A percentile compares a stretch with the other conserved stretches of the same genome.
Evolutionary conservation across 306 rosid species (phyloP).

Genomic region (Malus sylvestris): DNA sequence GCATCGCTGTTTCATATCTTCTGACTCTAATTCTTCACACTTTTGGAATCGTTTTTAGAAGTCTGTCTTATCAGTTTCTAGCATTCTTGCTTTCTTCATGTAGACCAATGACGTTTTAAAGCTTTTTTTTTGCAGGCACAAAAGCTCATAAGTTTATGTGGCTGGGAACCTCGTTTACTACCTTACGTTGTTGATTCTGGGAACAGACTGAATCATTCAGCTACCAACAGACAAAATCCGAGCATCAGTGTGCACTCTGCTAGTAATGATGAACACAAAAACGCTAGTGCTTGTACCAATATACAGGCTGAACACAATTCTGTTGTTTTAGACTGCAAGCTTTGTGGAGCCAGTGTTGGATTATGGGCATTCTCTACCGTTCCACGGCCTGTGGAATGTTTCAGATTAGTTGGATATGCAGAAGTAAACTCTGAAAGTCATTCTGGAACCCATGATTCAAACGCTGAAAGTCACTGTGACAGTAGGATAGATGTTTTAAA

Average conservation of each 20-base stretch:
- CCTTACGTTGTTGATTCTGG: slow-evolving; percentile 64
- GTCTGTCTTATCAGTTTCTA: neutral
- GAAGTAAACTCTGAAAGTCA: slow-evolving; percentile 38
- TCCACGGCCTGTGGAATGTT: slow-evolving; percentile 57
- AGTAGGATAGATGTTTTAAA: slow-evolving; percentile 24
- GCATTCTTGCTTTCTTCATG: slow-evolving; percentile 4
- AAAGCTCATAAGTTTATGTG: slow-evolving; percentile 71
- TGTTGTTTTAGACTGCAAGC: slow-evolving; percentile 73
- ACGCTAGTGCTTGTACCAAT: slow-evolving; percentile 24
- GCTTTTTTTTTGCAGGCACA: slow-evolving; percentile 53
- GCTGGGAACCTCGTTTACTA: slow-evolving; percentile 83
- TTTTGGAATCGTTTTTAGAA: neutral
- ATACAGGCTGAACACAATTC: slow-evolving; percentile 61
- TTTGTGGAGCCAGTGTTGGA: slow-evolving; percentile 92
- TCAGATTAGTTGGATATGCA: slow-evolving; percentile 66
- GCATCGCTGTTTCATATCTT: neutral
- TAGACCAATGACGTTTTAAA: neutral
- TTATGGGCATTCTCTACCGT: slow-evolving; percentile 75
- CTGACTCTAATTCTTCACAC: neutral
- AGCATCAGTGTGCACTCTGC: slow-evolving; percentile 26
- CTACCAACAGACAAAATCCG: slow-evolving; percentile 23
- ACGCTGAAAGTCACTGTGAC: slow-evolving; percentile 25
- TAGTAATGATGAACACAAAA: slow-evolving; percentile 31
- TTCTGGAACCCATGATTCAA: slow-evolving; percentile 24
- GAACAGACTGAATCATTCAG: slow-evolving; percentile 31